These are phyloP conservation scores for Solanum dulcamara DNA, from an alignment of 257 asterid species.

Conservation along the genomic window DNA sequence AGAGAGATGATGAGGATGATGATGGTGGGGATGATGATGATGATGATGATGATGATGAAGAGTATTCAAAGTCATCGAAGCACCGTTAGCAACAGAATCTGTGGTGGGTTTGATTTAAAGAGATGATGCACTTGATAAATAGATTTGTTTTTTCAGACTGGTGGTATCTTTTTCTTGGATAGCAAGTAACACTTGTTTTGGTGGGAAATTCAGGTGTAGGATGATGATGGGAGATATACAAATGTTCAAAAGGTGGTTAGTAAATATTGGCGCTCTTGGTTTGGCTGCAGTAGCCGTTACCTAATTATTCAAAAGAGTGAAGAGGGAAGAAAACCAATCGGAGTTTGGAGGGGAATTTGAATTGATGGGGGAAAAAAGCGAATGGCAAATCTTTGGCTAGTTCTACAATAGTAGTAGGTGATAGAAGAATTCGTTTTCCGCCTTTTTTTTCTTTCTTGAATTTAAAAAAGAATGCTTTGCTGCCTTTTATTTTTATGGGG, in stretches of 20 bases:
- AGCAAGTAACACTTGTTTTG: conserved; percentile 20
- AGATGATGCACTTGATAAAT: not conserved
- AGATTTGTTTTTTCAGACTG: too few relatives aligned
- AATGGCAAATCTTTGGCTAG: not conserved
- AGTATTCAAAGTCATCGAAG: conserved; percentile 34
- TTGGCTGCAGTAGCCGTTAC: conserved; percentile 20
- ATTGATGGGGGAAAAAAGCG: not conserved
- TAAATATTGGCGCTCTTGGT: conserved; percentile 22
- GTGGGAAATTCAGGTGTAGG: conserved; percentile 52
- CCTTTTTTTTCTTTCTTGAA: not conserved
- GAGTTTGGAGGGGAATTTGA: conserved; percentile 4
- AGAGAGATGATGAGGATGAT: conserved; percentile 23
- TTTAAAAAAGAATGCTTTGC: not conserved
- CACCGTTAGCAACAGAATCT: conserved; percentile 13
- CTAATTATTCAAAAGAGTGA: conserved; percentile 20
- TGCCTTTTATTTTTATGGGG: not conserved
- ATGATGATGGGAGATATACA: not conserved
- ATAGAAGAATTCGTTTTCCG: not conserved
- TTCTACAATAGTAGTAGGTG: not conserved
- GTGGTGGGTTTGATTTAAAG: not conserved
- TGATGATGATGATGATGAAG: conserved; percentile 18
- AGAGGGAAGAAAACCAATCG: conserved; percentile 17
- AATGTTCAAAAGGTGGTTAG: conserved; percentile 69
- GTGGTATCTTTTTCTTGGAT: conserved; percentile 3
- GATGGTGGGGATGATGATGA: conserved; percentile 10